Base-by-base conservation (phyloP, 2,329 filamentous ascomycete species). In the Penicillium aurantiogriseum region DNA sequence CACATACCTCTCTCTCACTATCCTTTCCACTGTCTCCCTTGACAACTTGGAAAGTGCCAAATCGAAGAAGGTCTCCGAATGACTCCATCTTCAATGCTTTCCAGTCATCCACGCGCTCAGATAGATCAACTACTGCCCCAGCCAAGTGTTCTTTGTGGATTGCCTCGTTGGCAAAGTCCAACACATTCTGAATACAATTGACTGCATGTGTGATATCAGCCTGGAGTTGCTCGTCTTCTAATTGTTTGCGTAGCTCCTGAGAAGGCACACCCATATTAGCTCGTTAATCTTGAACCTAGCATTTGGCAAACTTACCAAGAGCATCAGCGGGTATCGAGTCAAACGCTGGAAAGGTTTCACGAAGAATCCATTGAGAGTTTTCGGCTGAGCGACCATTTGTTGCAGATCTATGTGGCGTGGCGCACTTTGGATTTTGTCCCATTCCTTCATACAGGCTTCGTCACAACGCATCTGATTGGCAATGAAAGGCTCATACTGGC, bases 331-430 rank as follows among this genome's bases (percentile, higher is more conserved):
- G 71, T 97, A 99, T 75, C 97, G 97, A 49, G 93, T 91, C 57
- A 99, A 79, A 66, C 94, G 85, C 76, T 99, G 94, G 82, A 99
- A 97, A 1, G 94, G 94, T 73, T 99, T 99, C 50, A 99, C 82
- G 33, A 99, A 80, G 71, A 99, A 99, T 4, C 92, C 92, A 66
- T 94, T 92, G 17, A 97, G 79, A 0, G 91, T 91, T 61, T 93
- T 92, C 57, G 90, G 90, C 67, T 93, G 91, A 60, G 90, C 88
- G 5, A 94, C 91, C 69, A 97, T 94, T 69, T 86, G 84, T 39
- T 83, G 79, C 66, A 87, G 80, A 60, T 87, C 65, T 83, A 86
- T 52, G 86, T 91, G 50, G 84, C 88, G 43, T 36, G 77, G 76
- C 13, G 90, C 90, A 33, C 84, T 78, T 64, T 85, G 84, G 51